A percentile compares a stretch with the other conserved stretches of the same genome.
phyloP scores from a whole-genome alignment of 2,329 filamentous ascomycete genomes.

The Fusarium luffae region DNA sequence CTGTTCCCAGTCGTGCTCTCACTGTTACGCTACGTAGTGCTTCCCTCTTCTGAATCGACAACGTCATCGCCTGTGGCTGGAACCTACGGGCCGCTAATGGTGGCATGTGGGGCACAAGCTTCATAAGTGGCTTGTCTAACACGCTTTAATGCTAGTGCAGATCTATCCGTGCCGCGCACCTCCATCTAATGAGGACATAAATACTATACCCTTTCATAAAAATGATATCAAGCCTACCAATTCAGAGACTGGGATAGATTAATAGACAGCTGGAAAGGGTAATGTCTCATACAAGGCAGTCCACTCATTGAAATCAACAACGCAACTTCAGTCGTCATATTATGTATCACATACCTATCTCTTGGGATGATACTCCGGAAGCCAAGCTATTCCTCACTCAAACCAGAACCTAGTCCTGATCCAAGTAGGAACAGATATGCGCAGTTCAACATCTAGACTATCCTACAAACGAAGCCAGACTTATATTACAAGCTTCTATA shows the following conservation, averaged over 20 bases:
- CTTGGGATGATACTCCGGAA: constrained; percentile 3
- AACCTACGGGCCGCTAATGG: constrained; percentile 23
- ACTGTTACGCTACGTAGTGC: constrained; percentile 14
- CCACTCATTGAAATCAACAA: neutral
- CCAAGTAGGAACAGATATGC: constrained; percentile 4
- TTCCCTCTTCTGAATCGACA: constrained; percentile 46
- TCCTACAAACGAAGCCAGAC: constrained; percentile 10
- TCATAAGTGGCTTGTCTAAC: constrained; percentile 26
- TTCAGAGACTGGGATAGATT: neutral
- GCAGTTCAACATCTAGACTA: constrained; percentile 3
- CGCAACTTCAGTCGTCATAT: neutral
- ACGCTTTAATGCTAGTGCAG: constrained; percentile 7
- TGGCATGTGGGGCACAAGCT: constrained; percentile 23
- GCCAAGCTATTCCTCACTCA: neutral
- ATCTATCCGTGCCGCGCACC: constrained; percentile 2
- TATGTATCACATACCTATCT: constrained; percentile 1
- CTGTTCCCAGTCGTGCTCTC: constrained; percentile 32
- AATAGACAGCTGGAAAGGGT: neutral
- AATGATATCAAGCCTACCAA: constrained; percentile 3
- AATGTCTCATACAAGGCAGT: neutral
- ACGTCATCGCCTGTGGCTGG: constrained; percentile 53
- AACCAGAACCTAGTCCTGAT: constrained; percentile 17
- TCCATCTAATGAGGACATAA: constrained; percentile 18
- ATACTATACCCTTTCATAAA: constrained; percentile 2
- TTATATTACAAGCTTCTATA: neutral